phyloP scores from a whole-genome alignment of 805 yeast genomes.

The Hanseniaspora guilliermondii region DNA sequence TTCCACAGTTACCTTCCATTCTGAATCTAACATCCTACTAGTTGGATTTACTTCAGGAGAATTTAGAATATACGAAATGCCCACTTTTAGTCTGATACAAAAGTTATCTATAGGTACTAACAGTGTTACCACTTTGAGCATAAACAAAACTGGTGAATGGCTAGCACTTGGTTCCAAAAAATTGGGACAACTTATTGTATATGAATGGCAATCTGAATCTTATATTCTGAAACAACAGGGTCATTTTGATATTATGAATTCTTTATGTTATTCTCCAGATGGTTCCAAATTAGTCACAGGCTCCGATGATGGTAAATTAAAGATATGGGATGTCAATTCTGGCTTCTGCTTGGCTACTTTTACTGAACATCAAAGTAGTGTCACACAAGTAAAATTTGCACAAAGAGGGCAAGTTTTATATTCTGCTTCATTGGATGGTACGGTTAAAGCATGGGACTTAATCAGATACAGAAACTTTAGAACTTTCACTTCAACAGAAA shows the following conservation, averaged over 20 bases:
- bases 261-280: slow-evolving; percentile 83
- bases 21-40: slow-evolving; percentile 55
- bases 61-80: slow-evolving; percentile 80
- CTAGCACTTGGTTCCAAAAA: slow-evolving; percentile 84
- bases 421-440: slow-evolving; percentile 87
- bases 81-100: slow-evolving; percentile 67
- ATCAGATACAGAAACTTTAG: slow-evolving; percentile 86
- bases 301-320: slow-evolving; percentile 91
- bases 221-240: slow-evolving; percentile 94
- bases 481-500: slow-evolving; percentile 80
- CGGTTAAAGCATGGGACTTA: slow-evolving; percentile 94
- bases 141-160: slow-evolving; percentile 90
- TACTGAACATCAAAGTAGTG: slow-evolving; percentile 79
- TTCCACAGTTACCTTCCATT: slow-evolving; percentile 73
- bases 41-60: slow-evolving; percentile 87
- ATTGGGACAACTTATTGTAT: slow-evolving; percentile 85
- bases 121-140: slow-evolving; percentile 66
- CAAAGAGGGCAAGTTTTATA: slow-evolving; percentile 83
- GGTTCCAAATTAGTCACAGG: slow-evolving; percentile 88
- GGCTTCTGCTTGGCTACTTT: slow-evolving; percentile 91
- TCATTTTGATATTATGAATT: slow-evolving; percentile 81
- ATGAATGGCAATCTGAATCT: slow-evolving; percentile 98
- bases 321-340: slow-evolving; percentile 86
- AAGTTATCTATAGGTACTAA: slow-evolving; percentile 86
- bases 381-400: slow-evolving; percentile 78